Conservation (phyloP, 2,329 filamentous ascomycete species). For the Monosporascus sp. region DNA sequence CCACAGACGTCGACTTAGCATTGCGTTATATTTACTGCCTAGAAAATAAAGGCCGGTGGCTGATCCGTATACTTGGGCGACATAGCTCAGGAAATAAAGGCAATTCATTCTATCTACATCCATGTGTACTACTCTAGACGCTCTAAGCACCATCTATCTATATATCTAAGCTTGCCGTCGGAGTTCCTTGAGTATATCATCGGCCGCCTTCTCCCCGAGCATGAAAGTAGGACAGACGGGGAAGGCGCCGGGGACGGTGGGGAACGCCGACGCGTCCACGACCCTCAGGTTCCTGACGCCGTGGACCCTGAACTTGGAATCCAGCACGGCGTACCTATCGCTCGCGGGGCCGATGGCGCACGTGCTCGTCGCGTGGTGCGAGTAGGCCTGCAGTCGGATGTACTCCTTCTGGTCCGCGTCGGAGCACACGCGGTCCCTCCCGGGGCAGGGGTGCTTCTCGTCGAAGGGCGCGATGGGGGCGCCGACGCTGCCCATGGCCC, state of each 20-base stretch:
- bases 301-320: constrained; percentile 48
- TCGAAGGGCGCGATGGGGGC: constrained; percentile 19
- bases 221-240: constrained; percentile 47
- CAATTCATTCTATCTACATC: no score
- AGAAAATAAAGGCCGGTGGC: no score
- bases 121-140: no score
- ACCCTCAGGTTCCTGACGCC: constrained; percentile 48
- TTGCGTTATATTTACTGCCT: no score
- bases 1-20: no score
- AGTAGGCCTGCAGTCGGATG: constrained; percentile 38
- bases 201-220: constrained; percentile 55
- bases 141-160: not conserved
- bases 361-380: constrained; percentile 51
- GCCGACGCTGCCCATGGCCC: constrained; percentile 14
- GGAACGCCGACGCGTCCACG: constrained; percentile 52
- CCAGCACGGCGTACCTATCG: constrained; percentile 48
- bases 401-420: constrained; percentile 28
- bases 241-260: constrained; percentile 39
- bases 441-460: constrained; percentile 23
- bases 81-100: no score
- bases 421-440: constrained; percentile 28
- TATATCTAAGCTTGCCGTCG: not conserved
- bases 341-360: constrained; percentile 46
- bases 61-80: no score
- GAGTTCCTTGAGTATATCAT: constrained; percentile 36